Evolutionary conservation across 345 rosid species (phyloP).

Genomic region (Chamaenerion angustifolium): DNA sequence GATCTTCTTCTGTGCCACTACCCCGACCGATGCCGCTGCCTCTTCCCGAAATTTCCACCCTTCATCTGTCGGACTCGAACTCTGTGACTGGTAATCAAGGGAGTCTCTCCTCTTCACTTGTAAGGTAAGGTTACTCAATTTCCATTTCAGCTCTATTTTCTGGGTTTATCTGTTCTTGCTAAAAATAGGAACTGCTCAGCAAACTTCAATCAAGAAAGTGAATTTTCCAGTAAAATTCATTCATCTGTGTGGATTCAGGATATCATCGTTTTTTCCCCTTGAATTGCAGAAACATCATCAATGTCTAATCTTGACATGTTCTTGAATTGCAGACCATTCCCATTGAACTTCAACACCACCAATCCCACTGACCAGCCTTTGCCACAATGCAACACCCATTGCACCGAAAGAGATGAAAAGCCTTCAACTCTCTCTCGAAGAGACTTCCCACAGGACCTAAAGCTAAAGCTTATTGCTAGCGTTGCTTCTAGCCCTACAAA

Average conservation of each 20-base stretch:
- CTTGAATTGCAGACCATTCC: background rate
- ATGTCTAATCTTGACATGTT: background rate
- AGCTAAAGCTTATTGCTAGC: conserved; percentile 23
- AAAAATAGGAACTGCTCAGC: too few relatives aligned
- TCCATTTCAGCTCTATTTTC: background rate
- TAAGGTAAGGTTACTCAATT: conserved; percentile 4
- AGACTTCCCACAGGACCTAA: conserved; percentile 19
- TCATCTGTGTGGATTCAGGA: too few relatives aligned
- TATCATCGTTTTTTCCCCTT: too few relatives aligned
- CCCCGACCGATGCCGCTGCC: conserved; percentile 38
- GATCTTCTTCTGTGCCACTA: conserved; percentile 18
- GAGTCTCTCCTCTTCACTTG: conserved; percentile 2
- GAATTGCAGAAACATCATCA: background rate
- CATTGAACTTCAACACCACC: too few relatives aligned
- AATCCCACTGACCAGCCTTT: background rate
- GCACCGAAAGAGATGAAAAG: conserved; percentile 5
- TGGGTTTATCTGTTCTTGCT: too few relatives aligned
- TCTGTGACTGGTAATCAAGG: conserved; percentile 1
- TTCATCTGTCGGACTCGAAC: conserved; percentile 9
- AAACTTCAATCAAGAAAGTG: too few relatives aligned
- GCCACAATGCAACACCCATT: conserved; percentile 19
- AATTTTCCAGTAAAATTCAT: too few relatives aligned
- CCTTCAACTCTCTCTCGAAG: conserved; percentile 12
- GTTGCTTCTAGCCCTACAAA: conserved; percentile 45
- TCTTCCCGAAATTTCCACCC: conserved; percentile 20